phyloP scores from a whole-genome alignment of 768 basidiomycete genomes.

The Dacryopinax primogenitus region DNA sequence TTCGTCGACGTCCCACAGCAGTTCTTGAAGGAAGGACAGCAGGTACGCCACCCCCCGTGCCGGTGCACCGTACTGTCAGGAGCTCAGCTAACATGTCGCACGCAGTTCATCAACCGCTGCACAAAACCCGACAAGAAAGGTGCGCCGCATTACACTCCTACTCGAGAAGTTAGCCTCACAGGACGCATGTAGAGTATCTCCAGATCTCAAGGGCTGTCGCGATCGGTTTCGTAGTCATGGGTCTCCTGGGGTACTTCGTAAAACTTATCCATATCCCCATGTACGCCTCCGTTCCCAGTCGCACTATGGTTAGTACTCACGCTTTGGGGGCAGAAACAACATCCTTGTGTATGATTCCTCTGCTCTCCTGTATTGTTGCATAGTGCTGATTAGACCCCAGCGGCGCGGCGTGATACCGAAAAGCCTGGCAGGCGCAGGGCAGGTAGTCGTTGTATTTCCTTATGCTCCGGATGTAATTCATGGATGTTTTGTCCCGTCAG shows the following conservation, averaged over 20 bases:
- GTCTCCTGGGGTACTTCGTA: slow-evolving; percentile 97
- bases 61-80: neutral
- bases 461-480: too few species aligned
- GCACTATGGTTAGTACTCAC: slow-evolving; percentile 14
- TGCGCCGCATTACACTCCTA: slow-evolving; percentile 27
- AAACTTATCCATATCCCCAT: slow-evolving; percentile 98
- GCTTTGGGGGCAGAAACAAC: slow-evolving; percentile 57
- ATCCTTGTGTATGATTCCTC: slow-evolving; percentile 79
- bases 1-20: slow-evolving; percentile 84
- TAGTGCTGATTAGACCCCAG: too few species aligned
- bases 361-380: too few species aligned
- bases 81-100: slow-evolving; percentile 12
- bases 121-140: slow-evolving; percentile 96
- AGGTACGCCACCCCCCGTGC: slow-evolving; percentile 44
- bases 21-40: slow-evolving; percentile 85
- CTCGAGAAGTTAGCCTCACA: slow-evolving; percentile 8
- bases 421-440: too few species aligned
- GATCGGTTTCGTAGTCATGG: slow-evolving; percentile 97
- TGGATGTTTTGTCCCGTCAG: too few species aligned
- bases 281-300: slow-evolving; percentile 37
- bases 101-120: slow-evolving; percentile 88
- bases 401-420: too few species aligned
- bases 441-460: too few species aligned
- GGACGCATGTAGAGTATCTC: slow-evolving; percentile 55
- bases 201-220: slow-evolving; percentile 95